A percentile compares a stretch with the other conserved stretches of the same genome.
phyloP scores from a whole-genome alignment of 2,329 filamentous ascomycete species.

The Colletotrichum zoysiae region DNA sequence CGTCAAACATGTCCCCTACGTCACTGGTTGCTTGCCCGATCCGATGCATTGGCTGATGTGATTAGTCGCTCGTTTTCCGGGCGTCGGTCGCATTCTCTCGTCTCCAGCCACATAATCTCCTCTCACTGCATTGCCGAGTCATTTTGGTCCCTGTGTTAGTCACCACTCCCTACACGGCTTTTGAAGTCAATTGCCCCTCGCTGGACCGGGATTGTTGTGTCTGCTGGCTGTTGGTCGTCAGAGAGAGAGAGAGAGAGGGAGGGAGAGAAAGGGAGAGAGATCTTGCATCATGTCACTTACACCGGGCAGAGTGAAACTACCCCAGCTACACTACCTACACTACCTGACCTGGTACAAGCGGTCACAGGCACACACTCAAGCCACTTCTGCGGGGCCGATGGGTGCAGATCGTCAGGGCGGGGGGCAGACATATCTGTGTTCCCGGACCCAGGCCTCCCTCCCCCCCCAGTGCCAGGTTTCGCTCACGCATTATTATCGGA shows the following conservation, averaged over 20 bases:
- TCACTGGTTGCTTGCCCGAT: slow-evolving; percentile 23
- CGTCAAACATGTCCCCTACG: slow-evolving; percentile 21
- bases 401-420: slow-evolving; percentile 10
- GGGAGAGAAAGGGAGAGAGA: neutral
- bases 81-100: neutral
- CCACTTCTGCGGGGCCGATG: slow-evolving; percentile 3
- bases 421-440: neutral
- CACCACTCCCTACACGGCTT: neutral
- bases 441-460: neutral
- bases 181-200: neutral
- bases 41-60: slow-evolving; percentile 12
- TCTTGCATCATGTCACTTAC: neutral
- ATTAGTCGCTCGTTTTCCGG: neutral
- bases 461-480: neutral
- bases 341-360: no score
- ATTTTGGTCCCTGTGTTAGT: neutral
- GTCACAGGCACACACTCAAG: no score
- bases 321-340: no score
- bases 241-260: no score
- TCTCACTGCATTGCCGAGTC: neutral
- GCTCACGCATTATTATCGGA: neutral
- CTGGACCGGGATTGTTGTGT: neutral
- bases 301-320: no score
- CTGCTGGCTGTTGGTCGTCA: neutral
- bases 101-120: neutral